A percentile compares a stretch with the other conserved stretches of the same genome.
Evolutionary conservation across 2,329 filamentous ascomycete species (phyloP).

Genomic region (Triangularia setosa): DNA sequence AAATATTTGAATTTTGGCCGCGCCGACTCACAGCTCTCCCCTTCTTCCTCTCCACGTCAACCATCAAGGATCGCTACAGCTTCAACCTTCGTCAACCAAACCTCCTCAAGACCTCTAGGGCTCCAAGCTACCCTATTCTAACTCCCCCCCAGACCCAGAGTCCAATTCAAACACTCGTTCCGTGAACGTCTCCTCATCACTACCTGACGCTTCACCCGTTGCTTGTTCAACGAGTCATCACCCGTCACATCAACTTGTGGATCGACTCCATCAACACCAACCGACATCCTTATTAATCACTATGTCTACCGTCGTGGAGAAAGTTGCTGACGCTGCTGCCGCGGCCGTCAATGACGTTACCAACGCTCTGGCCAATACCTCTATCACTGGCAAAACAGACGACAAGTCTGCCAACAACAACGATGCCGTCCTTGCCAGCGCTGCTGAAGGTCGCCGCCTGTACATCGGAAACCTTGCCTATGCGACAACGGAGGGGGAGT

Average conservation of each 20-base stretch:
- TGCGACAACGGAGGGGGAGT: slow-evolving; percentile 99
- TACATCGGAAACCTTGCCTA: slow-evolving; percentile 99
- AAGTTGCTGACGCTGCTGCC: slow-evolving; percentile 55
- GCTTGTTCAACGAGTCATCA: slow-evolving; percentile 28
- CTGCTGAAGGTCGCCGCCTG: slow-evolving; percentile 96
- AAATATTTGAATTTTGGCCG: slow-evolving; percentile 36
- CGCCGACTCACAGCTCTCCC: slow-evolving; percentile 29
- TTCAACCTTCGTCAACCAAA: slow-evolving; percentile 36
- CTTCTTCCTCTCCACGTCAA: slow-evolving; percentile 33
- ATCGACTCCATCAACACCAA: slow-evolving; percentile 31
- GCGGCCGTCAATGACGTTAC: slow-evolving; percentile 75
- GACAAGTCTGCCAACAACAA: slow-evolving; percentile 61
- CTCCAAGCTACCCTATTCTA: slow-evolving; percentile 79
- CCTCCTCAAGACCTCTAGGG: slow-evolving; percentile 62
- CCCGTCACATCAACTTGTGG: slow-evolving; percentile 34
- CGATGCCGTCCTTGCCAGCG: slow-evolving; percentile 83
- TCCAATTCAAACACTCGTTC: slow-evolving; percentile 47
- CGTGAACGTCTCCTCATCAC: slow-evolving; percentile 35
- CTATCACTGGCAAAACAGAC: slow-evolving; percentile 56
- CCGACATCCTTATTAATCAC: slow-evolving; percentile 45
- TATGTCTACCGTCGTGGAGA: slow-evolving; percentile 83
- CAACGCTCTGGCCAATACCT: slow-evolving; percentile 68
- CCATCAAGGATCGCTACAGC: slow-evolving; percentile 34
- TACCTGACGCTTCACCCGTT: slow-evolving; percentile 19
- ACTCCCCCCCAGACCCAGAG: slow-evolving; percentile 70